Evolutionary conservation across 257 asterid genomes (phyloP), one percentile per base, ranked within the genome.

Genomic region (Scutellaria barbata): DNA sequence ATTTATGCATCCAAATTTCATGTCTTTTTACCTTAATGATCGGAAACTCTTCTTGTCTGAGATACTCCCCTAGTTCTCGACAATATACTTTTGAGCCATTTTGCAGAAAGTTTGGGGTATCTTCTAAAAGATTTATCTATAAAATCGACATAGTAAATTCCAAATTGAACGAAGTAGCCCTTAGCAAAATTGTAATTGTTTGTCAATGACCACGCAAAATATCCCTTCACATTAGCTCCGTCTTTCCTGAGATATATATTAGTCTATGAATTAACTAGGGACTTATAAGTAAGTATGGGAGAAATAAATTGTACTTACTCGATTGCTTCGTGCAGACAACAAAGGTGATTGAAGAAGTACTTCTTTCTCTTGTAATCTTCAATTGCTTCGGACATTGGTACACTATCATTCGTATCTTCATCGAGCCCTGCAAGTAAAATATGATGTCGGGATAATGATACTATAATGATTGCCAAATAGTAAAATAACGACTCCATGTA

Each of bases 141-240:
- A n/a, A n/a, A 85, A 60, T 85, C 84, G 1, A 85, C 76, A 33
- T 77, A 82, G 39, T 66, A 14, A 8, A 85, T 45, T 51, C 87
- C 89, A 35, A 72, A 82, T 0, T 79, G 80, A 57, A 77, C 71
- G 7, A 13, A 45, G 54, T 77, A 82, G 13, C 89, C 89, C 0
- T 55, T 25, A 1, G 48, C 16, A 83, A 81, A 78, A 47, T 71
- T 82, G 6, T 48, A 80, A 41, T 76, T 76, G 42, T 85, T 85
- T 41, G 77, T 33, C 71, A 85, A 60, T n/a, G 85, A 82, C 89
- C 87, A 85, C 0, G 63, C 57, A 22, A 85, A 80, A 50, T 46
- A 82, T 33, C 87, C 89, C 78, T 77, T 77, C 62, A 85, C 82
- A 16, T 81, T 76, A 40, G 68, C 86, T 53, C 79, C 81, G 43